Conservation (phyloP, 2,329 filamentous ascomycete species). For the Pseudopyricularia cyperi region DNA sequence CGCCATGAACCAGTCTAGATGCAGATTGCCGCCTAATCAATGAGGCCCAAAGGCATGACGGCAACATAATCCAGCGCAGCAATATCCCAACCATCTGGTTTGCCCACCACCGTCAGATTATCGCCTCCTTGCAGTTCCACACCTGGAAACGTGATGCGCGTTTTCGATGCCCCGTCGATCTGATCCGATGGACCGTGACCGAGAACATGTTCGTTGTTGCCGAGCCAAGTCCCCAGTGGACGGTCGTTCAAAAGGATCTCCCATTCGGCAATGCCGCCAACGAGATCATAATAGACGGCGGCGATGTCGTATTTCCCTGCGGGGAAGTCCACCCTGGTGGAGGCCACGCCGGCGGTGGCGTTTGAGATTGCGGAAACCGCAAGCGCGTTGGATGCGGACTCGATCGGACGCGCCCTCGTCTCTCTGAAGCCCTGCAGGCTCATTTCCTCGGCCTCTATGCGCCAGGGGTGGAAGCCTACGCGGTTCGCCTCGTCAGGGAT, state of each 20-base stretch:
- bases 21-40: background rate
- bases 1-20: too few species aligned
- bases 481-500: slow-evolving; percentile 43
- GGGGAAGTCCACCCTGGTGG: slow-evolving; percentile 24
- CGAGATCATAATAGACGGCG: slow-evolving; percentile 53
- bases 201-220: slow-evolving; percentile 42
- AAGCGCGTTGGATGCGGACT: slow-evolving; percentile 41
- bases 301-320: slow-evolving; percentile 48
- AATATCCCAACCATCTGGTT: slow-evolving; percentile 44
- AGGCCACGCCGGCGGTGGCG: slow-evolving; percentile 31
- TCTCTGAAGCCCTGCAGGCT: slow-evolving; percentile 40
- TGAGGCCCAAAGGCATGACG: slow-evolving; percentile 39
- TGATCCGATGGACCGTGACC: slow-evolving; percentile 45
- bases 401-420: slow-evolving; percentile 41
- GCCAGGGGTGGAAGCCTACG: slow-evolving; percentile 47
- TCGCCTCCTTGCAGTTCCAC: slow-evolving; percentile 38
- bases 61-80: slow-evolving; percentile 57
- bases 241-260: slow-evolving; percentile 38
- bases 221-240: slow-evolving; percentile 43
- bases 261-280: slow-evolving; percentile 43
- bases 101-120: slow-evolving; percentile 39
- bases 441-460: slow-evolving; percentile 60
- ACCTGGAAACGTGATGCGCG: slow-evolving; percentile 42
- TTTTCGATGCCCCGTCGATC: slow-evolving; percentile 53
- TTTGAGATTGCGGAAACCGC: slow-evolving; percentile 44